Conservation (phyloP, 2,329 filamentous ascomycete genomes). For the Paraphoma chrysanthemicola region DNA sequence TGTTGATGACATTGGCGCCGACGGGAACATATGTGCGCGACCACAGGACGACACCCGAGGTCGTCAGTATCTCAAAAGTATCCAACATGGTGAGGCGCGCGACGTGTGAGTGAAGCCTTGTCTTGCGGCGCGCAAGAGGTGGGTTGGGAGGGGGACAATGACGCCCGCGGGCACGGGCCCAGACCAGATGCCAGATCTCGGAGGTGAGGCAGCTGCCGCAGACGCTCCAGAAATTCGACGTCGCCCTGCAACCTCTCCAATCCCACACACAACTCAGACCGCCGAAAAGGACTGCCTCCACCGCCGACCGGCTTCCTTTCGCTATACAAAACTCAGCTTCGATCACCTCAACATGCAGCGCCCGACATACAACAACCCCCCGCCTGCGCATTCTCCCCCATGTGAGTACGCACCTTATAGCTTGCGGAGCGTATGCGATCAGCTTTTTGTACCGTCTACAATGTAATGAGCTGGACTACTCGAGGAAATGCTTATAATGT, state of each 20-base stretch:
- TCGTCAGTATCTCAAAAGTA: slow-evolving; percentile 94
- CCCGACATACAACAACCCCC: slow-evolving; percentile 75
- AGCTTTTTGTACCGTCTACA: not conserved
- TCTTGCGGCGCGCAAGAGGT: slow-evolving; percentile 7
- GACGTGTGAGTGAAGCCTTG: not conserved
- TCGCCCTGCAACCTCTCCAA: slow-evolving; percentile 9
- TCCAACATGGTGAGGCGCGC: slow-evolving; percentile 74
- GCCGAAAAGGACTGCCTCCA: not conserved
- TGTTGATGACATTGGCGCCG: slow-evolving; percentile 85
- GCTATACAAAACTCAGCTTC: slow-evolving; percentile 3
- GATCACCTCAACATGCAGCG: slow-evolving; percentile 75
- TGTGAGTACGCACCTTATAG: slow-evolving; percentile 53
- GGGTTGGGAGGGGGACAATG: slow-evolving; percentile 27
- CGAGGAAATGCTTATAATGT: not conserved
- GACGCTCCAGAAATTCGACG: slow-evolving; percentile 16
- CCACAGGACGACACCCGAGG: slow-evolving; percentile 96
- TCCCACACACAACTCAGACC: not conserved
- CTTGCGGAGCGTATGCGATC: not conserved
- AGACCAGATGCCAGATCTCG: slow-evolving; percentile 30
- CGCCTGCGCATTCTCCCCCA: slow-evolving; percentile 79
- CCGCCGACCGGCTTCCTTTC: not conserved
- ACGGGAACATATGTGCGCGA: slow-evolving; percentile 84
- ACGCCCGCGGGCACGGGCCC: slow-evolving; percentile 24
- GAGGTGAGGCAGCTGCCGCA: slow-evolving; percentile 12
- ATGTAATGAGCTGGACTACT: not conserved